These are phyloP conservation scores for Neltuma alba DNA, from an alignment of 306 rosid genomes.

Conservation along the genomic window DNA sequence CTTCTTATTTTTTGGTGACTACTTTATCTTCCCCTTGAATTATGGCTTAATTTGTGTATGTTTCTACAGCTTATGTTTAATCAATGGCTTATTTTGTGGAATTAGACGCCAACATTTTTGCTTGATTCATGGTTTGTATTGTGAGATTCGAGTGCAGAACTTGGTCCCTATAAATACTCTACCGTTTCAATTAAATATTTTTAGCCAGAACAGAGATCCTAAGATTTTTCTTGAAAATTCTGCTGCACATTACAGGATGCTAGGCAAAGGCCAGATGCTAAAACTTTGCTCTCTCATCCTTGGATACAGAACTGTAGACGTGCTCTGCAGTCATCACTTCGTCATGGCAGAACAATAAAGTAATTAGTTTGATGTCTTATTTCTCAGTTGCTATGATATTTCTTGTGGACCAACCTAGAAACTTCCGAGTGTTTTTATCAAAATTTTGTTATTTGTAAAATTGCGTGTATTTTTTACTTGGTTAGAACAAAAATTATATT, in stretches of 20 bases:
- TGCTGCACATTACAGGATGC: conserved; percentile 72
- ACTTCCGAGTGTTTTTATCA: too few relatives aligned
- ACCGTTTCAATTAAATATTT: background rate
- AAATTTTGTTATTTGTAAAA: too few relatives aligned
- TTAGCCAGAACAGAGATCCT: background rate
- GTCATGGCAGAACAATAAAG: conserved; percentile 85
- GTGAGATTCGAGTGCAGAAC: background rate
- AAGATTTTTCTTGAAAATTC: background rate
- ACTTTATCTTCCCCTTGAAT: background rate
- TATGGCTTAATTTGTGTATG: background rate
- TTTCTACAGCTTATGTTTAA: background rate
- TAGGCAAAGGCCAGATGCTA: conserved; percentile 98
- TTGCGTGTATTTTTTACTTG: too few relatives aligned
- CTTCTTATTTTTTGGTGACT: too few relatives aligned
- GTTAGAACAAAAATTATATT: too few relatives aligned
- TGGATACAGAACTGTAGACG: conserved; percentile 86
- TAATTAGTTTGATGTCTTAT: conserved; percentile 16
- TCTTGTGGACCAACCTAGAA: too few relatives aligned
- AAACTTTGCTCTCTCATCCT: conserved; percentile 90
- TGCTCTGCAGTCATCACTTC: conserved; percentile 85
- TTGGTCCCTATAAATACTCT: background rate
- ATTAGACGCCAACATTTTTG: background rate
- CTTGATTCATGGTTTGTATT: background rate
- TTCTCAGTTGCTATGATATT: too few relatives aligned
- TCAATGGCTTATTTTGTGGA: background rate